Base-by-base conservation (phyloP, 345 rosid genomes). In the Moricandia arvensis region DNA sequence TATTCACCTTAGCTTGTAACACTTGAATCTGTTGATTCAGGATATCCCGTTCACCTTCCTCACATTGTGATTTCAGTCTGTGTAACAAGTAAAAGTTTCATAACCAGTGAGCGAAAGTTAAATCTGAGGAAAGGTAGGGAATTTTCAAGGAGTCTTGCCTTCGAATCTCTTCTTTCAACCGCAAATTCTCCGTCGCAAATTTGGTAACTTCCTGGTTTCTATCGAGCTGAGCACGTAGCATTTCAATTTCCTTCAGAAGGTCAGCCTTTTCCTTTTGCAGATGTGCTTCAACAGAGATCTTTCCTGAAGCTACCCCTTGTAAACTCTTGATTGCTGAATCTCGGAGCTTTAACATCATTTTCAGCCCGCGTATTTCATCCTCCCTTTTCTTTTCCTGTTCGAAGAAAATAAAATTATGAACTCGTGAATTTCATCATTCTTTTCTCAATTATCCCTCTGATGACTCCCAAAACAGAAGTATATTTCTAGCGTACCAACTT, bases 141-240 rank as follows among this genome's bases (percentile, higher is more conserved):
- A 35, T n/a, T 34, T 15, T 11, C 47, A 30, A 10, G 21, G 66
- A 72, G 33, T 57, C 87, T 68, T 89, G 80, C 99, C 96, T 90
- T 85, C 96, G 88, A 41, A 88, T 89, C 83, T 95, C 98, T 82
- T 95, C 98, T 82, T 95, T 92, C 37, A 95, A 71, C 53, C 85
- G 86, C 69, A 95, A 82, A 84, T 95, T 95, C 82, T 95, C 99
- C 79, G 91, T 91, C 13, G 99, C 99, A 80, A 95, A 95, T 89
- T 94, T 88, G 57, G 98, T 95, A 17, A 91, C 99, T 85, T 95
- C 99, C 74, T 89, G 97, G 77, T 87, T 95, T 73, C 99, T 82
- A 64, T 91, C 91, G 73, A 90, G 91, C 76, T 91, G 96, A 51
- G 87, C 80, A 60, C 86, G 87, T 27, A 93, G 80, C 75, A 93